Evolutionary conservation across 352 stramenopile species (phyloP), one percentile per base, ranked within the genome.

Genomic region (Pythium biforme): DNA sequence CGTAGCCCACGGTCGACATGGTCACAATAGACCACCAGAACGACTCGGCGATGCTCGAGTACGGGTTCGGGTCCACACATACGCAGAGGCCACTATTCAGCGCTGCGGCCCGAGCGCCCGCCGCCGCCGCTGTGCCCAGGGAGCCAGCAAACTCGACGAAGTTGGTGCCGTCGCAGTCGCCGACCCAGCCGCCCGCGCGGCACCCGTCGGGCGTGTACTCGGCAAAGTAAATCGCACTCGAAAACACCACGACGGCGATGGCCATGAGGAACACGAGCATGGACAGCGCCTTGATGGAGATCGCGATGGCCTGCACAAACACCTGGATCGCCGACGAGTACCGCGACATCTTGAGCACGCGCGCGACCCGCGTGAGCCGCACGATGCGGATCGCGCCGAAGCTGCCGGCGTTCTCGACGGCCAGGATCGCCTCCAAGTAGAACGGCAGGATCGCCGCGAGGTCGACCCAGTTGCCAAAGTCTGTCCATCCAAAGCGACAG

Each of bases 1-100:
- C 89, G 55, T 96, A 97, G 1, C 89, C 89, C 4, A 96, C 88
- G 0, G 89, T 96, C 23, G 89, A 96, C 79, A 96, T 94, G n/a
- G 89, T 97, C 55, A 97, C 86, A 51, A 97, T 87, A 52, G 89
- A 90, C 87, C 86, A 97, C 83, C 89, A 96, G 26, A 95, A 92
- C 4, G 82, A 88, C 23, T 77, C 70, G 0, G 82, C 77, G 52
- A 97, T 95, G 54, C 78, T 89, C 58, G 68, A 75, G 72, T 94
- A 96, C 23, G 86, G 88, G 20, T 89, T 92, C n/a, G 78, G 79
- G 57, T 94, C 88, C 19, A 89, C 69, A 31, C 77, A 88, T 0
- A 86, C 65, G 51, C 81, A 89, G 7, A 61, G 20, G 6, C 54
- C 51, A 15, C 73, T 27, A 25, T 49, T 59, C 10, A 54, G 31